Conservation (phyloP, 2,329 filamentous ascomycete genomes). For the Alternaria consortialis region DNA sequence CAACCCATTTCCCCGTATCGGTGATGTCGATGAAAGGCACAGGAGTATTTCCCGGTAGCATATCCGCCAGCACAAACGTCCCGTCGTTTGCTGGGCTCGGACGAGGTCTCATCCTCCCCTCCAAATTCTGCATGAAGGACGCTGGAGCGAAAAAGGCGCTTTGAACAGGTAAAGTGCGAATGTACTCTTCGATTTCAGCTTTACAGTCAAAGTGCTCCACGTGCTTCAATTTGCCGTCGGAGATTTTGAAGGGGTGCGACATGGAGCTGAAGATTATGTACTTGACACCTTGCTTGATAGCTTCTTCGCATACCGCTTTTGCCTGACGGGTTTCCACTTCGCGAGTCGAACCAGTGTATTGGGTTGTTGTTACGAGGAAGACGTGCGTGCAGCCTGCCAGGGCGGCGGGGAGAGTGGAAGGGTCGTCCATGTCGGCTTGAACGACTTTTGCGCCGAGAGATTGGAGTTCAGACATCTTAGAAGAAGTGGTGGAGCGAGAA, state of each 20-base stretch:
- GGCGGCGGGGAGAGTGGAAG: slow-evolving; percentile 30
- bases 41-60: slow-evolving; percentile 19
- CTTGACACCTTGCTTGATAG: slow-evolving; percentile 45
- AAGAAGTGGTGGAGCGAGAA: slow-evolving; percentile 60
- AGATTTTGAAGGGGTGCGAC: slow-evolving; percentile 37
- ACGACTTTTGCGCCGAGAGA: slow-evolving; percentile 62
- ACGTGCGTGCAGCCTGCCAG: slow-evolving; percentile 33
- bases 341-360: slow-evolving; percentile 33
- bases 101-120: slow-evolving; percentile 22
- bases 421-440: slow-evolving; percentile 60
- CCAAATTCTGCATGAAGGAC: slow-evolving; percentile 64
- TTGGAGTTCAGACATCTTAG: slow-evolving; percentile 57
- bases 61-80: slow-evolving; percentile 31
- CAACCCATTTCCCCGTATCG: slow-evolving; percentile 58
- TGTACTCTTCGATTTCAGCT: slow-evolving; percentile 64
- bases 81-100: slow-evolving; percentile 34
- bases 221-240: slow-evolving; percentile 45
- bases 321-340: slow-evolving; percentile 39
- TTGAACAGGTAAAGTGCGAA: slow-evolving; percentile 59
- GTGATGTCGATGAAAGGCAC: slow-evolving; percentile 58
- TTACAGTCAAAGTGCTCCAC: slow-evolving; percentile 66
- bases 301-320: slow-evolving; percentile 40
- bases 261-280: slow-evolving; percentile 54
- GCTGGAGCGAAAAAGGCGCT: slow-evolving; percentile 64
- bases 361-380: slow-evolving; percentile 44